Base-by-base conservation (phyloP, 768 basidiomycete species). In the Podaxis sp. region DNA sequence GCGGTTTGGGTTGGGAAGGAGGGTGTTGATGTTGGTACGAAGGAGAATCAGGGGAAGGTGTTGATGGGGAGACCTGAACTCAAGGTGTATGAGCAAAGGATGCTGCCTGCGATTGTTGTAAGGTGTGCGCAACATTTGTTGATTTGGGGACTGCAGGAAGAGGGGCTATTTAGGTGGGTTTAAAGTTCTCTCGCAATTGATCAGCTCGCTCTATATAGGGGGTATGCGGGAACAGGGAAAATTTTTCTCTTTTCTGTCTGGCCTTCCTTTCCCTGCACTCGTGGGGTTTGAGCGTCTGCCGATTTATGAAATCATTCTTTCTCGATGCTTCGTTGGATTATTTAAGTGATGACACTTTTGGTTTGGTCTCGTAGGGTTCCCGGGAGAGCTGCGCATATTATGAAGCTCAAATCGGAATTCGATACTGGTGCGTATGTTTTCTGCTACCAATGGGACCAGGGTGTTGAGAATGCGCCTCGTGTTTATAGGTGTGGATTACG, bases 91-190 rank as follows among this genome's bases (percentile, higher is more conserved):
- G 85, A 86, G 68, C 71, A 69, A 53, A 76, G 85, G 47, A 72
- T 73, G 66, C 65, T 95, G 42, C 90, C 93, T 44, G 91, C 91
- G 0, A 74, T 95, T 23, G 85, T 93, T 27, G 85, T 90, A 53
- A 78, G 93, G 60, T 95, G 91, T 71, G 86, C 88, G 2, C 89
- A 94, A 68, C 92, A 94, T 74, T 68, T 94, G 58, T 73, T 90
- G 68, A 74, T 81, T 23, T 94, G 93, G 91, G 92, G 93, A 50
- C 73, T 93, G 11, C 84, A 90, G 69, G 92, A 94, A 70, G 91
- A 93, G 71, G 92, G 92, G 3, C 74, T 94, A 47, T 94, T 94
- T 71, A 82, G 91, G 92, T 90, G 67, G 66, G 86, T 73, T 13
- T 38, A 18, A 11, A 2, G 3, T 23, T 54, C 18, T 44, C 18